Evolutionary conservation across 2,329 filamentous ascomycete species (phyloP), one percentile per base, ranked within the genome.

Genomic region (Neofusicoccum cordaticola): DNA sequence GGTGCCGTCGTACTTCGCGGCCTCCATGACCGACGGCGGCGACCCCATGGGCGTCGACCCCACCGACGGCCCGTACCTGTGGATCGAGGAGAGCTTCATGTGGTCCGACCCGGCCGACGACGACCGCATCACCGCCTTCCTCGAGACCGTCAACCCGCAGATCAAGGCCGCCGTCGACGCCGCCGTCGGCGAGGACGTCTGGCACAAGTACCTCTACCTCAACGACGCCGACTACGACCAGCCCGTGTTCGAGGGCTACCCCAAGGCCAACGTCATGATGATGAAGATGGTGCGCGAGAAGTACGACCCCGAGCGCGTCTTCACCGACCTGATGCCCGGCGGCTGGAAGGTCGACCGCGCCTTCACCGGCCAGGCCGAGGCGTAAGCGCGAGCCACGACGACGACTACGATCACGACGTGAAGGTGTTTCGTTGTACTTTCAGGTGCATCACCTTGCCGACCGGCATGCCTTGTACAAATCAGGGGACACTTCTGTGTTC

Each of bases 301-400:
- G 64, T 76, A 75, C 45, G 74, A 78, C 62, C 72, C 72, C 2
- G 62, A 67, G 1, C 69, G 68, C 22, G 65, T 73, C 0, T 76
- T 73, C 34, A 70, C 70, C 0, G 62, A 71, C 15, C 37, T 72
- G 15, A 68, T 71, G 64, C 67, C 68, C 15, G 69, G 69, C n/a
- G 70, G 69, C 2, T 72, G 68, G 67, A 71, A 71, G 31, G 67
- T 71, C 13, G 63, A 61, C 27, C 31, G 47, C 22, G 47, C 47
- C 4, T 51, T 34, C 27, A 35, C 11, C 15, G 47, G 47, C 27
- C 22, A 34, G 47, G 4, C 15, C 47, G 47, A 51, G 47, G 47
- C 47, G 7, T 51, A 12, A 31, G 8, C 13, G 19, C 27, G 45
- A 8, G 1, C 45, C 9, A 22, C 22, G 22, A 22, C 22, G 22